A percentile compares a stretch with the other conserved stretches of the same genome.
phyloP scores from a whole-genome alignment of 2,329 filamentous ascomycete species.

The Ustilaginoidea virens region DNA sequence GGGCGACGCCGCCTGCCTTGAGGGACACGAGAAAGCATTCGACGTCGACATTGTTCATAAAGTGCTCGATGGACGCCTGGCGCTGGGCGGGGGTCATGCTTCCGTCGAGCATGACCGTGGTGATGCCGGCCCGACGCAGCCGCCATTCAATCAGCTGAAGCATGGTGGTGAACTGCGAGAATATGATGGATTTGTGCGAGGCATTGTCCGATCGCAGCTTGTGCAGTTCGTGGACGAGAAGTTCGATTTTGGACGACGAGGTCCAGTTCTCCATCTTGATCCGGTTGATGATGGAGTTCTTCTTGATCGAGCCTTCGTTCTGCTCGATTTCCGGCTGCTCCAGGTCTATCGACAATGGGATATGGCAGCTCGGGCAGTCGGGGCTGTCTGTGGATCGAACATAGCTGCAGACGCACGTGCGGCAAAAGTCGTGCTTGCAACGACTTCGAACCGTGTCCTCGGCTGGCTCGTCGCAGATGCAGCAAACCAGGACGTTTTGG shows the following conservation, averaged over 20 bases:
- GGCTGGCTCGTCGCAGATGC: constrained; percentile 90
- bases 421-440: constrained; percentile 66
- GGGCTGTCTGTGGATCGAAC: constrained; percentile 61
- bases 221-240: constrained; percentile 87
- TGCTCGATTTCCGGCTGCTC: constrained; percentile 88
- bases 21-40: constrained; percentile 94
- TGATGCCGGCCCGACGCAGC: constrained; percentile 88
- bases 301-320: constrained; percentile 74
- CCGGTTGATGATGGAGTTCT: constrained; percentile 93
- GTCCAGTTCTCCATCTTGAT: constrained; percentile 99
- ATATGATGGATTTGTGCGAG: constrained; percentile 93
- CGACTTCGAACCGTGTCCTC: constrained; percentile 87
- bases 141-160: constrained; percentile 95
- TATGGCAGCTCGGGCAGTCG: constrained; percentile 85
- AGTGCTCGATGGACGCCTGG: constrained; percentile 86
- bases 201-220: constrained; percentile 82
- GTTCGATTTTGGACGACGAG: constrained; percentile 93
- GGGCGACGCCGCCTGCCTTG: constrained; percentile 87
- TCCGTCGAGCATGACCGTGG: constrained; percentile 94
- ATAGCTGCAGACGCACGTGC: constrained; percentile 31
- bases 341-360: constrained; percentile 75
- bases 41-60: constrained; percentile 88
- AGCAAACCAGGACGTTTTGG: constrained; percentile 81
- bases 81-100: constrained; percentile 92
- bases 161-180: constrained; percentile 96